Evolutionary conservation across 306 rosid species (phyloP), one percentile per base, ranked within the genome.

Genomic region (Medicago ruthenica): DNA sequence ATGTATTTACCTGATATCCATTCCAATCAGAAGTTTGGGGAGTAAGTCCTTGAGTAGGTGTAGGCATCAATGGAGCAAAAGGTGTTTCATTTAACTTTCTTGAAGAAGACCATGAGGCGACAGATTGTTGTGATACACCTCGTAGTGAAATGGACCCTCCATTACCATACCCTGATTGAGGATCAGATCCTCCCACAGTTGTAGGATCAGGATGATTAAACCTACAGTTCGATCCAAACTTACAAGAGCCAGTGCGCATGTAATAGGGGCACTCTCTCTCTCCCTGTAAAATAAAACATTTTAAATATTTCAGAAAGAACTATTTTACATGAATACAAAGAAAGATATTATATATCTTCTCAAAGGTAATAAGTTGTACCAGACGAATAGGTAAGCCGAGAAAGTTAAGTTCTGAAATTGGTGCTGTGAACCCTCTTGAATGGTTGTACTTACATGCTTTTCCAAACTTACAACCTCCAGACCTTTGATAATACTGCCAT

Each of bases 191-290:
- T 48, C 86, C 92, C 14, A 83, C 87, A 63, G 88, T 67, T 70
- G 90, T 89, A 71, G 99, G 99, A 80, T 96, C 98, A 15, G 99
- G 99, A 75, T 96, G 99, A 82, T 96, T 96, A 80, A 89, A 96
- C 91, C 76, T 90, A 87, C 99, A 92, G 92, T 85, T 88, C 10
- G 87, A 76, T 67, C 97, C 99, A 83, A 85, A 96, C 88, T 90
- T 96, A 82, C 99, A 96, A 71, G 96, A 92, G 72, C 98, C 97
- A n/a, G 75, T 92, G 58, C 91, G 93, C 98, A 96, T 96, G 84
- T 96, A 96, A 74, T 85, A 92, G 37, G 89, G 97, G 41, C 99
- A 96, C 79, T 89, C 99, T 82, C 66, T 96, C 83, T 86, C 96
- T 16, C 92, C 97, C 99, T 96, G 82, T 39, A 78, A 87, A 14